Evolutionary conservation across 2,329 filamentous ascomycete genomes (phyloP), one percentile per base, ranked within the genome.

Genomic region (Epichloe hybrida): DNA sequence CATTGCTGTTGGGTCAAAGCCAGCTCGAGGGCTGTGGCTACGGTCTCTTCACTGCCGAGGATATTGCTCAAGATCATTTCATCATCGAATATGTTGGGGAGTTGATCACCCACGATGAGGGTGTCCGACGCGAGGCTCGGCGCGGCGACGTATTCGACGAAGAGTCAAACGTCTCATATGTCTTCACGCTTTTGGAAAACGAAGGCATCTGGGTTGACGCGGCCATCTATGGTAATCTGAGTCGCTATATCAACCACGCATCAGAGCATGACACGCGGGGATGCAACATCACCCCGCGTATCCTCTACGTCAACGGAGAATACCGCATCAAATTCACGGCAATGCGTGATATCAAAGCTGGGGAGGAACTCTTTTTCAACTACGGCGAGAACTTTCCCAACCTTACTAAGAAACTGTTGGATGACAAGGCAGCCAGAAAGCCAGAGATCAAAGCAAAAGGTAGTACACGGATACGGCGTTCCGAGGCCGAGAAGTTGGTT

Each of bases 11-110:
- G 5, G 88, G 86, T 2, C 73, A 81, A 50, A 89, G 84, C 45
- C 79, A 80, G 54, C 76, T 90, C 12, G 73, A 77, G 49, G 74
- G 73, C 2, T 79, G 83, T 50, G 87, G 87, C 0, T 88, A 88
- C 55, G 88, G 87, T 0, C 71, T 93, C 0, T 91, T 85, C 61
- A 75, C 83, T 1, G 83, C 81, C 4, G 81, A 88, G 59, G 71
- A 80, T 50, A 80, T 88, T 53, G 69, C 70, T 3, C 73, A 77
- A 53, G 80, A 83, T 49, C 82, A 86, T n/a, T 91, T 86, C 57
- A 73, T 93, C n/a, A 84, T 86, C 35, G 88, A 93, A 63, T 93
- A 93, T 62, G 80, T 81, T 2, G 88, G 88, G 45, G 88, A 93
- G 63, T 72, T 88, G 11, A 83, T 91, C 52, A 81, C 79, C 4